phyloP scores from a whole-genome alignment of 1,139 yeast genomes.

The Pichia cactophila region DNA sequence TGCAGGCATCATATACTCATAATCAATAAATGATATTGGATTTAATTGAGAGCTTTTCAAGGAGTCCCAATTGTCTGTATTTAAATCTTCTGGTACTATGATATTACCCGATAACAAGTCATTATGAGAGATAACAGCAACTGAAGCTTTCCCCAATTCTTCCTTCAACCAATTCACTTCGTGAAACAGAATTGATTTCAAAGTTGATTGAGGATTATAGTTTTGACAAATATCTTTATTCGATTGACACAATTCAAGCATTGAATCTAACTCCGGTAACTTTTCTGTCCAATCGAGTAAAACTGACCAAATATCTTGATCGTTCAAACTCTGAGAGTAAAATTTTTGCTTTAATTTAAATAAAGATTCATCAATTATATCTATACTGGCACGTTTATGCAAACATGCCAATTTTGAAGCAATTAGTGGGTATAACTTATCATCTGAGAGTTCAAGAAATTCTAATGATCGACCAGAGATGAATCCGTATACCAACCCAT shows the following conservation, averaged over 20 bases:
- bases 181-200: conserved; percentile 31
- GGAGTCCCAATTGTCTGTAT: not conserved
- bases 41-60: conserved; percentile 2
- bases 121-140: conserved; percentile 59
- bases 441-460: conserved; percentile 46
- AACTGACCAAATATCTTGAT: conserved; percentile 49
- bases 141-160: conserved; percentile 39
- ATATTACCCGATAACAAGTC: conserved; percentile 70
- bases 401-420: conserved; percentile 67
- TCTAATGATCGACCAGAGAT: conserved; percentile 57
- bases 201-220: conserved; percentile 4
- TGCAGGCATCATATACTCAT: conserved; percentile 74
- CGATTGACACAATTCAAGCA: conserved; percentile 35
- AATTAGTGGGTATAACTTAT: conserved; percentile 45
- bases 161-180: conserved; percentile 53
- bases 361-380: conserved; percentile 46
- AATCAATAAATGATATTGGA: conserved; percentile 53
- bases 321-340: conserved; percentile 17
- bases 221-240: conserved; percentile 27
- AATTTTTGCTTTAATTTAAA: conserved; percentile 34
- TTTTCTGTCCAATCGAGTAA: conserved; percentile 55
- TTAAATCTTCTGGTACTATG: conserved; percentile 39
- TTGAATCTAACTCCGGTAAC: conserved; percentile 45
- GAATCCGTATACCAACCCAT: conserved; percentile 69
- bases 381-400: conserved; percentile 46